Conservation (phyloP, 108 stramenopile species). For the Nitzschia palea region DNA sequence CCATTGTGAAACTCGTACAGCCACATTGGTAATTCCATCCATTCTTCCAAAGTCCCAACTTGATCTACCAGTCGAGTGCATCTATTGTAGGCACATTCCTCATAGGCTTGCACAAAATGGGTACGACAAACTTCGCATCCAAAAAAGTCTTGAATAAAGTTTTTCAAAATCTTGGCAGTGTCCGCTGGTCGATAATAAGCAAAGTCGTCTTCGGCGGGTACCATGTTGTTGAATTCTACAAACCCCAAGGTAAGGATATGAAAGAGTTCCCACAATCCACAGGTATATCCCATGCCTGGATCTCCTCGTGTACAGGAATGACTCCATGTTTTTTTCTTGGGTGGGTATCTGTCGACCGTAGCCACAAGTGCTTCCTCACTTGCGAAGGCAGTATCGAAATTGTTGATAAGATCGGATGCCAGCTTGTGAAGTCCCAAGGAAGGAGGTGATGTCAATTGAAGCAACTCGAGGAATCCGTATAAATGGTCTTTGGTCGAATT, state of each 20-base stretch:
- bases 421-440: conserved; percentile 53
- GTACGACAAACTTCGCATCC: conserved; percentile 78
- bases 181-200: conserved; percentile 16
- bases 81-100: conserved; percentile 65
- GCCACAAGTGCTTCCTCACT: conserved; percentile 40
- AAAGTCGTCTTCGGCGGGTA: conserved; percentile 3
- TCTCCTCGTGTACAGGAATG: conserved; percentile 39
- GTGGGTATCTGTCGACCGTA: conserved; percentile 37
- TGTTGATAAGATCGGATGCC: conserved; percentile 37
- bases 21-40: conserved; percentile 74
- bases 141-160: conserved; percentile 77
- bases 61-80: conserved; percentile 60
- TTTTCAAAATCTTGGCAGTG: conserved; percentile 26
- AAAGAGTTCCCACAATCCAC: conserved; percentile 86
- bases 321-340: conserved; percentile 37
- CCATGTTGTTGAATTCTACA: conserved; percentile 66
- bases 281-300: conserved; percentile 65
- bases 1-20: conserved; percentile 82
- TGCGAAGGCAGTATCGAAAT: conserved; percentile 45
- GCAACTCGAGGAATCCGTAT: conserved; percentile 51
- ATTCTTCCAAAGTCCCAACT: conserved; percentile 39
- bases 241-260: conserved; percentile 78
- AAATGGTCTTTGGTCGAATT: conserved; percentile 38
- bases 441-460: conserved; percentile 51
- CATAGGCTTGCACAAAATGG: conserved; percentile 73